Conservation (phyloP, 1,139 yeast species). For the Hyphopichia fennica region DNA sequence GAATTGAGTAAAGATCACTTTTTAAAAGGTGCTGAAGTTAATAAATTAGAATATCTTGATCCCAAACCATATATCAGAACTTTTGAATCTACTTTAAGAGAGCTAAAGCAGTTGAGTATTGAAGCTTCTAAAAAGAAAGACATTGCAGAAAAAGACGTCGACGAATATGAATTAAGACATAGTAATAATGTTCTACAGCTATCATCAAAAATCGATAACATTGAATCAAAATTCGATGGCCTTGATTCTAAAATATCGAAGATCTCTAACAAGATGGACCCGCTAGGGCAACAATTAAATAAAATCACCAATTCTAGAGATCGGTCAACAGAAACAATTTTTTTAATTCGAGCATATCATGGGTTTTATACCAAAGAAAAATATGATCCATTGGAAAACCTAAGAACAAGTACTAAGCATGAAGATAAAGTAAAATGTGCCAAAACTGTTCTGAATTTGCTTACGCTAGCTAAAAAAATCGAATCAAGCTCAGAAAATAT, state of each 20-base stretch:
- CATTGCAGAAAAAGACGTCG: constrained; percentile 55
- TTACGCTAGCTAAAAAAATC: constrained; percentile 63
- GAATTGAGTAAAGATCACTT: constrained; percentile 73
- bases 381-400: constrained; percentile 60
- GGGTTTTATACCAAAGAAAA: constrained; percentile 63
- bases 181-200: constrained; percentile 63
- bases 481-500: constrained; percentile 43
- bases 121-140: constrained; percentile 53
- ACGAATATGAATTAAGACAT: constrained; percentile 65
- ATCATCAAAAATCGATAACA: constrained; percentile 47
- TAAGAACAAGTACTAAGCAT: constrained; percentile 41
- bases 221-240: constrained; percentile 48
- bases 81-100: constrained; percentile 81
- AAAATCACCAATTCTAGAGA: constrained; percentile 77
- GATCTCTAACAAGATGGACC: constrained; percentile 65
- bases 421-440: constrained; percentile 69
- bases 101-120: constrained; percentile 57
- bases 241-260: constrained; percentile 62
- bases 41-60: constrained; percentile 61
- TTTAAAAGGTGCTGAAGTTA: constrained; percentile 54
- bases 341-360: constrained; percentile 74
- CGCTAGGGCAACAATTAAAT: constrained; percentile 72
- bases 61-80: constrained; percentile 95
- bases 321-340: constrained; percentile 70
- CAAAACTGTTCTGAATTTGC: constrained; percentile 62